Percentiles rank a stretch among this genome's conserved stretches.
phyloP scores from a whole-genome alignment of 2,329 filamentous ascomycete genomes.

The Aureobasidium sp. region DNA sequence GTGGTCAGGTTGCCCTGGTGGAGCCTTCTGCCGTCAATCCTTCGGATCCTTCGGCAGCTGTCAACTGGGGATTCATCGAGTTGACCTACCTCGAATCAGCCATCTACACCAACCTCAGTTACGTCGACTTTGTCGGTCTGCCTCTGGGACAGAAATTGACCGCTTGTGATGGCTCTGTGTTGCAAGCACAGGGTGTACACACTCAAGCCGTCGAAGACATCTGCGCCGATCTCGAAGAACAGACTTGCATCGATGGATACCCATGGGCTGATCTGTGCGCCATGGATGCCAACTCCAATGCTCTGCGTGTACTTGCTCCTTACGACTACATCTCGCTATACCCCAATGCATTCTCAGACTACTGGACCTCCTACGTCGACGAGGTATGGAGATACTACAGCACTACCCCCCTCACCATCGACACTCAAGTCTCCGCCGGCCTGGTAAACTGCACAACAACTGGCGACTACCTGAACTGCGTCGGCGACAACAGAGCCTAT shows the following conservation, averaged over 20 bases:
- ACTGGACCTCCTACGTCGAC: slow-evolving; percentile 44
- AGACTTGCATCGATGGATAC: slow-evolving; percentile 45
- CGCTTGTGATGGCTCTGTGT: slow-evolving; percentile 39
- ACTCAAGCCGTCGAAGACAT: slow-evolving; percentile 48
- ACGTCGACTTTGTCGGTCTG: slow-evolving; percentile 30
- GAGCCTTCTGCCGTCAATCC: slow-evolving; percentile 38
- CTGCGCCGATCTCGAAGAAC: slow-evolving; percentile 44
- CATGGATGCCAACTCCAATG: slow-evolving; percentile 25
- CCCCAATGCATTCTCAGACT: slow-evolving; percentile 38
- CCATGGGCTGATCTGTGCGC: slow-evolving; percentile 56
- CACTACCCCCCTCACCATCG: slow-evolving; percentile 43
- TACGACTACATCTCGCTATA: slow-evolving; percentile 34
- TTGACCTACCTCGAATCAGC: slow-evolving; percentile 37
- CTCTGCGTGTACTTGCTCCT: slow-evolving; percentile 33
- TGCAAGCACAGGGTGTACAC: slow-evolving; percentile 50
- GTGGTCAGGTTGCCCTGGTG: slow-evolving; percentile 31
- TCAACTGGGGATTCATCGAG: slow-evolving; percentile 37
- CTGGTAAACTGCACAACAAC: slow-evolving; percentile 42
- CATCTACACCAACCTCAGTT: slow-evolving; percentile 33
- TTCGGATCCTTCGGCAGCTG: slow-evolving; percentile 31
- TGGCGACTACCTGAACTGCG: slow-evolving; percentile 33
- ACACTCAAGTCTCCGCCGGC: slow-evolving; percentile 55
- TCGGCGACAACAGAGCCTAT: slow-evolving; percentile 40
- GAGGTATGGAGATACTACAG: slow-evolving; percentile 43
- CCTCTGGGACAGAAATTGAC: slow-evolving; percentile 44